Evolutionary conservation across 495 filamentous ascomycete species (phyloP).

Genomic region (Hyaloscypha bicolor): DNA sequence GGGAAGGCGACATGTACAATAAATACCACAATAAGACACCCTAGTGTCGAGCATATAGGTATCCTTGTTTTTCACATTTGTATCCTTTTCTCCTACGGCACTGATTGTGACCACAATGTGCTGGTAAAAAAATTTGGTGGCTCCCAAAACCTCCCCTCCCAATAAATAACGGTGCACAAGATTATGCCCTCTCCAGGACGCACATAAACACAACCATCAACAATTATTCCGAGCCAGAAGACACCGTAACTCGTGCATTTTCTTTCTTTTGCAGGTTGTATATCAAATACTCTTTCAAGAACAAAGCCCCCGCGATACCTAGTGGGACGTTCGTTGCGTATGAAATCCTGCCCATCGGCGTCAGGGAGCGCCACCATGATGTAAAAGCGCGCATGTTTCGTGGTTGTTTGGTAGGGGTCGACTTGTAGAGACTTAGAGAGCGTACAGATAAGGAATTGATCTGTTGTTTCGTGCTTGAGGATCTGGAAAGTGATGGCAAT

Average conservation of each 20-base stretch:
- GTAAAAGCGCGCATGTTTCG: slow-evolving; percentile 31
- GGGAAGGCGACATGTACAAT: slow-evolving; percentile 18
- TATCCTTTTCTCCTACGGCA: slow-evolving; percentile 22
- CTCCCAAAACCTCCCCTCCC: slow-evolving; percentile 9
- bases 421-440: slow-evolving; percentile 27
- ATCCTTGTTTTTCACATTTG: slow-evolving; percentile 21
- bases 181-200: slow-evolving; percentile 18
- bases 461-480: slow-evolving; percentile 28
- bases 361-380: slow-evolving; percentile 29
- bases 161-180: slow-evolving; percentile 25
- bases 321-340: slow-evolving; percentile 27
- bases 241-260: slow-evolving; percentile 26
- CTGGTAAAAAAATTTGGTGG: slow-evolving; percentile 9
- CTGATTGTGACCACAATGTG: slow-evolving; percentile 18
- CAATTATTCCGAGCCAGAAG: slow-evolving; percentile 28
- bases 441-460: slow-evolving; percentile 28
- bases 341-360: slow-evolving; percentile 29
- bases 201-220: slow-evolving; percentile 26
- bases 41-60: slow-evolving; percentile 13
- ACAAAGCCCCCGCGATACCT: slow-evolving; percentile 28
- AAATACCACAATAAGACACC: slow-evolving; percentile 21
- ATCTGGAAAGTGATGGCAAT: slow-evolving; percentile 30
- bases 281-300: slow-evolving; percentile 27
- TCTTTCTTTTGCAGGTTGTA: slow-evolving; percentile 26
- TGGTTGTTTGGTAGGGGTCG: slow-evolving; percentile 27